Percentiles rank a stretch among this genome's conserved stretches.
Conservation (phyloP, 768 basidiomycete genomes). For the Hygrophoropsis aurantiaca region DNA sequence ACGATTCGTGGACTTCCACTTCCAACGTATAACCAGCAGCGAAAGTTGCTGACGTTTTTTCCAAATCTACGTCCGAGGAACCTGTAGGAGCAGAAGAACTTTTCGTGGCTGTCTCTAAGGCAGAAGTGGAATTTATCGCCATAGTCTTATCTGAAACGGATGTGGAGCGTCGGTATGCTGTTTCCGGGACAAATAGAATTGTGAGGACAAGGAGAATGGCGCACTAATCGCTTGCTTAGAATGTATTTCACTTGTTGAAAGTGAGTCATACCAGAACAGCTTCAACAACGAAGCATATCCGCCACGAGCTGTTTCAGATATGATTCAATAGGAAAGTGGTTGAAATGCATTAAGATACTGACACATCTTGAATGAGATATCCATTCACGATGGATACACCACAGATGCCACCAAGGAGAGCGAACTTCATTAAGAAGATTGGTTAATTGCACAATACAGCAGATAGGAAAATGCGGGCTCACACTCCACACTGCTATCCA, state of each 20-base stretch:
- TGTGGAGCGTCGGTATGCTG: constrained; percentile 4
- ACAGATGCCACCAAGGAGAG: constrained; percentile 8
- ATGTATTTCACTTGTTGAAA: background rate
- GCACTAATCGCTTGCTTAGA: background rate
- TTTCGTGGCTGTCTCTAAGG: no score
- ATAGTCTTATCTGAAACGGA: background rate
- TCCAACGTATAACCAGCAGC: background rate
- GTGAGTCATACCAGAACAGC: constrained; percentile 4
- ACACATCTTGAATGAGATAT: constrained; percentile 11
- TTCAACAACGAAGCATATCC: constrained; percentile 9
- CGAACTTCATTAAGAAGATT: constrained; percentile 3
- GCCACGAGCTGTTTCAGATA: constrained; percentile 2
- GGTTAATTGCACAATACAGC: no score
- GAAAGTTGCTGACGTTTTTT: constrained; percentile 4
- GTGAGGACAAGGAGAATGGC: constrained; percentile 8
- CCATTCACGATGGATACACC: constrained; percentile 12
- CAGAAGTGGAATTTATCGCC: no score
- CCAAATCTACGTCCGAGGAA: background rate
- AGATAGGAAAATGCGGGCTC: background rate
- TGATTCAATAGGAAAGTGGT: background rate
- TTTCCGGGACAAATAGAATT: constrained; percentile 15
- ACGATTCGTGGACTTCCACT: background rate
- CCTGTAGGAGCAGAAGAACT: background rate
- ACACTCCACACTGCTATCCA: constrained; percentile 12
- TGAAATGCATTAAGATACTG: background rate